These are phyloP conservation scores for Ophiostoma montium DNA, from an alignment of 2,329 filamentous ascomycete genomes.

Conservation along the genomic window DNA sequence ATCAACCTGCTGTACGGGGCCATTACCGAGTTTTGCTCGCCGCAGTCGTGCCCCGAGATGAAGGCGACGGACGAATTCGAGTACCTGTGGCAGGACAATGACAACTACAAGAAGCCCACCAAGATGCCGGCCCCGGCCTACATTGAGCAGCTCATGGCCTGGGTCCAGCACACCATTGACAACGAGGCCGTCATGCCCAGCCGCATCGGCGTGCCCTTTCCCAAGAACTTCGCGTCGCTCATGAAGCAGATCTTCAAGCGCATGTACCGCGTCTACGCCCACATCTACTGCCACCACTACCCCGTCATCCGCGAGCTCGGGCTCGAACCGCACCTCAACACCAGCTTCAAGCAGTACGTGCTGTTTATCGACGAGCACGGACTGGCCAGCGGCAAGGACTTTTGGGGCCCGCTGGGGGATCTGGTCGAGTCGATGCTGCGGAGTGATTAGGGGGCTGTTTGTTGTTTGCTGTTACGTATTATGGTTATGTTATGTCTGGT, in stretches of 20 bases:
- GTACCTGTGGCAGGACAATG: slow-evolving; percentile 95
- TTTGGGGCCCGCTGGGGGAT: slow-evolving; percentile 91
- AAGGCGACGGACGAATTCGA: slow-evolving; percentile 99
- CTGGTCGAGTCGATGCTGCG: slow-evolving; percentile 95
- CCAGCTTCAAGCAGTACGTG: slow-evolving; percentile 99
- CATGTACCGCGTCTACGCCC: slow-evolving; percentile 94
- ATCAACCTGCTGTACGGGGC: slow-evolving; percentile 98
- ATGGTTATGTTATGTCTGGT: not conserved
- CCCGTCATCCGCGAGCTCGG: slow-evolving; percentile 90
- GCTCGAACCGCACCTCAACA: slow-evolving; percentile 93
- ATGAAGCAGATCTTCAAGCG: slow-evolving; percentile 97
- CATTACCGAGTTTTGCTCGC: slow-evolving; percentile 98
- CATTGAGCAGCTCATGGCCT: slow-evolving; percentile 94
- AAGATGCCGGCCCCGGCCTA: slow-evolving; percentile 97
- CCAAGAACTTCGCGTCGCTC: slow-evolving; percentile 76
- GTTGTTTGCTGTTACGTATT: not conserved
- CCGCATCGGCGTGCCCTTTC: slow-evolving; percentile 87
- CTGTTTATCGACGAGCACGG: slow-evolving; percentile 96
- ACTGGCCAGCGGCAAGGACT: slow-evolving; percentile 85
- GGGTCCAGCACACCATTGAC: slow-evolving; percentile 91
- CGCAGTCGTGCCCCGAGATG: slow-evolving; percentile 95
- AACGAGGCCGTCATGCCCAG: slow-evolving; percentile 93
- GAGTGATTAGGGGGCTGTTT: slow-evolving; percentile 55
- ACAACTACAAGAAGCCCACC: slow-evolving; percentile 87
- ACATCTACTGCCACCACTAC: slow-evolving; percentile 99